These are phyloP conservation scores for Aspergillus sergii DNA, from an alignment of 2,329 filamentous ascomycete species.

Conservation along the genomic window DNA sequence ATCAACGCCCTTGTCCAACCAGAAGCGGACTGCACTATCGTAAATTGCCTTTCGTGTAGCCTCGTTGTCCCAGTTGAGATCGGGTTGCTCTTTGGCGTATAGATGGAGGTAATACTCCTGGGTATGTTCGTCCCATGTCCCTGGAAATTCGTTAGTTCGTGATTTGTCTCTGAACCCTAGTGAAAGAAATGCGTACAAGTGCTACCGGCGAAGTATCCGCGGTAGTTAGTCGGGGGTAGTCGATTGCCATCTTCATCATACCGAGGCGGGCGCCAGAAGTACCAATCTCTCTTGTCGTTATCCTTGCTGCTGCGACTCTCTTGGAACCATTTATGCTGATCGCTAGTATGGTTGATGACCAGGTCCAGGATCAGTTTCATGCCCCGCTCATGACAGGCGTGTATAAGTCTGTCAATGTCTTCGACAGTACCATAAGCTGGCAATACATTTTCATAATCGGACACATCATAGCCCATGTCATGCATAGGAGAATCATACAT, in stretches of 20 bases:
- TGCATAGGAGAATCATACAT: constrained; percentile 66
- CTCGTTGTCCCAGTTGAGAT: constrained; percentile 75
- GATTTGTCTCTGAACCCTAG: neutral
- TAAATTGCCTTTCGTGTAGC: constrained; percentile 68
- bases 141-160: neutral
- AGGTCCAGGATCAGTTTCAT: constrained; percentile 72
- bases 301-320: constrained; percentile 61
- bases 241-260: constrained; percentile 58
- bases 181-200: constrained; percentile 47
- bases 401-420: constrained; percentile 62
- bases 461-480: constrained; percentile 72
- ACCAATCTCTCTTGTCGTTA: constrained; percentile 67
- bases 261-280: constrained; percentile 54
- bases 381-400: constrained; percentile 57
- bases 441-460: constrained; percentile 65
- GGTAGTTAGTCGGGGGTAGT: constrained; percentile 72
- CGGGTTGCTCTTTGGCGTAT: constrained; percentile 72
- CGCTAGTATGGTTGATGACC: constrained; percentile 72
- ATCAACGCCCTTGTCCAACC: constrained; percentile 70
- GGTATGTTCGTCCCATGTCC: constrained; percentile 67
- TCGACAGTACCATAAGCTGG: constrained; percentile 62
- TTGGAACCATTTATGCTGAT: constrained; percentile 69
- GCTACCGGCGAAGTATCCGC: constrained; percentile 61
- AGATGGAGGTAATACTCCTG: constrained; percentile 74
- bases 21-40: constrained; percentile 69